Conservation (phyloP, 768 basidiomycete species). For the Aureoboletus auriporus region DNA sequence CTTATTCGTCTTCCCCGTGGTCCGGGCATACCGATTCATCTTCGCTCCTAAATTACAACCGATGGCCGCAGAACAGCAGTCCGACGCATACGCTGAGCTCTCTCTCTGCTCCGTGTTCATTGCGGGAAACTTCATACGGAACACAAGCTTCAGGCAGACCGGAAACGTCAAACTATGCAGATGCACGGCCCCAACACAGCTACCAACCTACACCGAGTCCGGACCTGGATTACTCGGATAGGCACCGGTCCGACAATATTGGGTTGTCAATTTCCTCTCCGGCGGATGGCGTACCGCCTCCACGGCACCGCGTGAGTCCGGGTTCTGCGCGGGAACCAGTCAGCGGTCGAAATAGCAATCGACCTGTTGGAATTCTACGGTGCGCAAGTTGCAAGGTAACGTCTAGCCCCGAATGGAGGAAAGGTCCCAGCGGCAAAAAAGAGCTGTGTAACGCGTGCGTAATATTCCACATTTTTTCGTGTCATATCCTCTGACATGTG, state of each 20-base stretch:
- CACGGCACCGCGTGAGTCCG: constrained; percentile 54
- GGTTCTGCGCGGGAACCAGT: constrained; percentile 46
- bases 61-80: constrained; percentile 27
- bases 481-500: constrained; percentile 19
- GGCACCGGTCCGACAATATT: constrained; percentile 30
- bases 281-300: constrained; percentile 53
- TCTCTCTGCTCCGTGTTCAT: constrained; percentile 23
- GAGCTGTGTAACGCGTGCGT: constrained; percentile 91
- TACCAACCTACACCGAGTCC: constrained; percentile 39
- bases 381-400: constrained; percentile 82
- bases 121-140: constrained; percentile 29
- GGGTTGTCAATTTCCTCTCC: constrained; percentile 24
- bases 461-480: constrained; percentile 15
- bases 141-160: constrained; percentile 35
- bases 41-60: constrained; percentile 27
- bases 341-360: constrained; percentile 44
- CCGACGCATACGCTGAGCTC: constrained; percentile 25
- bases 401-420: constrained; percentile 86
- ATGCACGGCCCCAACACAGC: constrained; percentile 32
- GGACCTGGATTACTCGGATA: constrained; percentile 34
- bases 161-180: constrained; percentile 28
- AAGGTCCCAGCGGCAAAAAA: constrained; percentile 87
- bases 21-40: constrained; percentile 26
- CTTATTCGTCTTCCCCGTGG: constrained; percentile 29
- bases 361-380: constrained; percentile 66